Conservation (phyloP, 495 filamentous ascomycete species). For the Venustampulla echinocandica region DNA sequence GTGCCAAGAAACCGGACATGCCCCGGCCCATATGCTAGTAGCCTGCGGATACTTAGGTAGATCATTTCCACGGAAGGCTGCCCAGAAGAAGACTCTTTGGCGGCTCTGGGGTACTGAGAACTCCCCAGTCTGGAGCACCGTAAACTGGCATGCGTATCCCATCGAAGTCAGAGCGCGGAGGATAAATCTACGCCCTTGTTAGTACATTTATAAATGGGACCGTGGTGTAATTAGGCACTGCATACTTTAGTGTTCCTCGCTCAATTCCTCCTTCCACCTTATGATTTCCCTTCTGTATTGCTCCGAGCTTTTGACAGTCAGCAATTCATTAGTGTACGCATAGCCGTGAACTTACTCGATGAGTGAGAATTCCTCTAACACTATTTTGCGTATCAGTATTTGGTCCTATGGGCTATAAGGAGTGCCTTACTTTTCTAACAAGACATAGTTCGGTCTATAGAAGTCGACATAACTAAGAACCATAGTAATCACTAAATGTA, state of each 20-base stretch:
- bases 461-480: conserved; percentile 10
- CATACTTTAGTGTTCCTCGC: conserved; percentile 10
- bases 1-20: background rate
- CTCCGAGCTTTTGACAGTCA: conserved; percentile 3
- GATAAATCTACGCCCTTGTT: conserved; percentile 7
- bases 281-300: background rate
- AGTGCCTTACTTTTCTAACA: conserved; percentile 8
- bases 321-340: background rate
- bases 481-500: conserved; percentile 2
- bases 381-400: too few relatives aligned
- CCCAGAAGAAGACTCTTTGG: conserved; percentile 11
- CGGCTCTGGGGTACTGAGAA: conserved; percentile 1
- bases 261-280: conserved; percentile 3
- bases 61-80: background rate
- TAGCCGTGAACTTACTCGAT: background rate
- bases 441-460: conserved; percentile 11
- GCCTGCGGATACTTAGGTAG: conserved; percentile 13
- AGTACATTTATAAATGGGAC: background rate
- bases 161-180: conserved; percentile 4
- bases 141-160: conserved; percentile 10
- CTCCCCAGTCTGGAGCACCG: conserved; percentile 5
- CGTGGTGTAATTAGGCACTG: background rate
- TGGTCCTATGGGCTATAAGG: too few relatives aligned
- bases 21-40: background rate
- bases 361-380: conserved; percentile 1